Conservation (phyloP, 345 rosid genomes). For the Angophora floribunda region DNA sequence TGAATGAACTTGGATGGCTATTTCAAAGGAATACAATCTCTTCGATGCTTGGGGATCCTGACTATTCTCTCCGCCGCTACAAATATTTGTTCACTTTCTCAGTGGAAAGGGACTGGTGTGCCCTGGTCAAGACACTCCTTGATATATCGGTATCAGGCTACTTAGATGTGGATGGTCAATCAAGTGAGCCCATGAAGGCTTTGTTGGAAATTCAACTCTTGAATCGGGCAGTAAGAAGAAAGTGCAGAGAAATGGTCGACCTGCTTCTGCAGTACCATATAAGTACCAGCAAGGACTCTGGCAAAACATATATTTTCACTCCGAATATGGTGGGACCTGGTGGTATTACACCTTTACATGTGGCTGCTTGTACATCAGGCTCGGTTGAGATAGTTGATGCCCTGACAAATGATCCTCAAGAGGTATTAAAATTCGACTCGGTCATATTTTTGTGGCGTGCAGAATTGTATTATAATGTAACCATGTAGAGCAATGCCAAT, state of each 20-base stretch:
- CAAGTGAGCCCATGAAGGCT: constrained; percentile 35
- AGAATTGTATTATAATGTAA: background rate
- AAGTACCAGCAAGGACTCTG: constrained; percentile 1
- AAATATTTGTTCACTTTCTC: constrained; percentile 62
- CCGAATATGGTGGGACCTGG: constrained; percentile 64
- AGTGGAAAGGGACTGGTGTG: constrained; percentile 65
- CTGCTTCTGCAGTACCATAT: constrained; percentile 43
- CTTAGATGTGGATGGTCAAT: constrained; percentile 21
- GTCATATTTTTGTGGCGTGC: background rate
- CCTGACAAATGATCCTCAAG: constrained; percentile 75
- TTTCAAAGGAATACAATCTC: constrained; percentile 45
- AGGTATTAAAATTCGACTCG: constrained; percentile 23
- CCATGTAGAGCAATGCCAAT: background rate
- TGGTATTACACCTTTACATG: constrained; percentile 74
- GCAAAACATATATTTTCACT: constrained; percentile 35
- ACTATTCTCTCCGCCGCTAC: constrained; percentile 48
- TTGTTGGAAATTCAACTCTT: constrained; percentile 60
- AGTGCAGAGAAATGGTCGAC: constrained; percentile 54
- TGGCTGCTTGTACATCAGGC: constrained; percentile 68
- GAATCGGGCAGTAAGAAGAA: constrained; percentile 68
- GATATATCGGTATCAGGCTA: constrained; percentile 56
- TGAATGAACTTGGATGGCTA: constrained; percentile 93
- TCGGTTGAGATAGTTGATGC: constrained; percentile 56
- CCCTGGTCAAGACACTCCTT: constrained; percentile 46
- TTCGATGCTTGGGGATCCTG: constrained; percentile 17